A percentile compares a stretch with the other conserved stretches of the same genome.
phyloP scores from a whole-genome alignment of 1,284 basidiomycete species.

The Peniophora sp. region DNA sequence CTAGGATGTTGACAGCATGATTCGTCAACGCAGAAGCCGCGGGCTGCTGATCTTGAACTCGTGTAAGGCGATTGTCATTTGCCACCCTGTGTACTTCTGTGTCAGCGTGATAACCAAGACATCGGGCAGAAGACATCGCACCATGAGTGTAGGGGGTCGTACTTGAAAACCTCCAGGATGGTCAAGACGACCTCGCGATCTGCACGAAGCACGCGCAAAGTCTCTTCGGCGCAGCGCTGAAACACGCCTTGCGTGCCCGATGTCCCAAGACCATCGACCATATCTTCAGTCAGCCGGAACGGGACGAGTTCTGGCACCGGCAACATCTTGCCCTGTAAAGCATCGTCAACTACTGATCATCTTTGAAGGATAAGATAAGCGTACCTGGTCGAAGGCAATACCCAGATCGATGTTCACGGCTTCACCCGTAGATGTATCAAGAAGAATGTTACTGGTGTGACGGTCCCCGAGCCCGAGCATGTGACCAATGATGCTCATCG shows the following conservation, averaged over 20 bases:
- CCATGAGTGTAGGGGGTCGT: slow-evolving; percentile 95
- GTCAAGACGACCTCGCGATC: slow-evolving; percentile 87
- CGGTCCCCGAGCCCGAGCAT: slow-evolving; percentile 91
- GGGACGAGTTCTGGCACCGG: slow-evolving; percentile 85
- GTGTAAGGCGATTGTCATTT: slow-evolving; percentile 33
- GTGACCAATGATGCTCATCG: slow-evolving; percentile 91
- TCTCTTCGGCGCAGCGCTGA: slow-evolving; percentile 92
- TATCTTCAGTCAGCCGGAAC: slow-evolving; percentile 90
- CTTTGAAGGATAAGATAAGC: slow-evolving; percentile 9
- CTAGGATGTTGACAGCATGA: slow-evolving; percentile 15
- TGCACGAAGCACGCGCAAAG: slow-evolving; percentile 81
- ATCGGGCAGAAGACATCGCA: slow-evolving; percentile 22
- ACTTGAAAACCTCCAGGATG: slow-evolving; percentile 93
- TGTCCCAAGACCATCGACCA: slow-evolving; percentile 90
- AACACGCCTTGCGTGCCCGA: slow-evolving; percentile 92
- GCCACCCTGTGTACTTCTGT: slow-evolving; percentile 49
- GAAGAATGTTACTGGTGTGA: slow-evolving; percentile 87
- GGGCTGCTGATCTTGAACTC: slow-evolving; percentile 52
- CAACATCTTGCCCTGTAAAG: slow-evolving; percentile 69
- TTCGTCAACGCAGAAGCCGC: slow-evolving; percentile 27
- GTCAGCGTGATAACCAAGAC: not conserved
- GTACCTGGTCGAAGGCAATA: slow-evolving; percentile 91
- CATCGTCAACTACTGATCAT: too few relatives aligned
- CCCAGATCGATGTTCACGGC: slow-evolving; percentile 95
- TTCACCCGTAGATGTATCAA: slow-evolving; percentile 82